A percentile compares a stretch with the other conserved stretches of the same genome.
Conservation (phyloP, 805 yeast genomes). For the Zygosaccharomyces siamensis region DNA sequence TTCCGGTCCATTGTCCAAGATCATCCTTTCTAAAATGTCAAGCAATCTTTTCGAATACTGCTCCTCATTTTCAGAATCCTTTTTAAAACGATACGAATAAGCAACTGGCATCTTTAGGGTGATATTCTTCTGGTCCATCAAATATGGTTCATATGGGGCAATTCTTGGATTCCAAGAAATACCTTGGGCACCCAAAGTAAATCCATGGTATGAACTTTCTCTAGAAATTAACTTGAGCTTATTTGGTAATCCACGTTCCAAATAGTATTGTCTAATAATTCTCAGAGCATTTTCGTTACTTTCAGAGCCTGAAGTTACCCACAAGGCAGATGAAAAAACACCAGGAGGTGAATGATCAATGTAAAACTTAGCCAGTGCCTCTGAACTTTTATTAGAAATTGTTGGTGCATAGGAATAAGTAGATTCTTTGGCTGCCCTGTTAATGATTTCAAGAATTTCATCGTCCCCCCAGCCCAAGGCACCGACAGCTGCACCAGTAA, state of each 20-base stretch:
- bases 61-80: slow-evolving; percentile 38
- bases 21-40: slow-evolving; percentile 40
- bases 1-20: slow-evolving; percentile 40
- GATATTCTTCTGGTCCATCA: slow-evolving; percentile 20
- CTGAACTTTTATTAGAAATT: slow-evolving; percentile 38
- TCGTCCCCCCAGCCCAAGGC: slow-evolving; percentile 43
- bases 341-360: slow-evolving; percentile 39
- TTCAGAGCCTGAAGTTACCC: slow-evolving; percentile 61
- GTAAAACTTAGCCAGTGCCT: slow-evolving; percentile 40
- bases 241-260: slow-evolving; percentile 41
- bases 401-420: slow-evolving; percentile 37
- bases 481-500: slow-evolving; percentile 51
- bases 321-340: slow-evolving; percentile 39
- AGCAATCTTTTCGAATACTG: slow-evolving; percentile 38
- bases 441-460: slow-evolving; percentile 34
- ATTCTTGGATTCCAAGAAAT: slow-evolving; percentile 35
- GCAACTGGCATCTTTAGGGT: slow-evolving; percentile 30
- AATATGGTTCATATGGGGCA: slow-evolving; percentile 29
- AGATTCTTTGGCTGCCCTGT: slow-evolving; percentile 37
- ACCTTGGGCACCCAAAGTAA: slow-evolving; percentile 44
- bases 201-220: slow-evolving; percentile 46
- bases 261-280: slow-evolving; percentile 46
- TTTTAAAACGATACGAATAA: slow-evolving; percentile 34
- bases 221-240: slow-evolving; percentile 42
- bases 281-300: slow-evolving; percentile 63